Percentiles rank a stretch among this genome's conserved stretches.
Evolutionary conservation across 257 asterid genomes (phyloP).

Genomic region (Thymus mandschuricus): DNA sequence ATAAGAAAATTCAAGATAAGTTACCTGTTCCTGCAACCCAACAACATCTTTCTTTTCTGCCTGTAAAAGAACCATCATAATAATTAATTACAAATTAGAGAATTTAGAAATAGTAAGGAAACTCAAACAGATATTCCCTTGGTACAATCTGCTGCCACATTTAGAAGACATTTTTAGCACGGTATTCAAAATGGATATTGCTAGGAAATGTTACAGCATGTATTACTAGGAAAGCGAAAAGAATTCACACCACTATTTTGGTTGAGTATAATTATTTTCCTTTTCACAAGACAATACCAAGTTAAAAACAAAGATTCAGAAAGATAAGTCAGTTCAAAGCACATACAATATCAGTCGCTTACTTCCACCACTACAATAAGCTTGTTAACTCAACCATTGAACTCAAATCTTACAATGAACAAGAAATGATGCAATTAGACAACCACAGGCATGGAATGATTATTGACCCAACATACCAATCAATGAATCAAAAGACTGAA

Average conservation of each 20-base stretch:
- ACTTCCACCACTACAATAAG: constrained; percentile 7
- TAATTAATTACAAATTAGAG: constrained; percentile 13
- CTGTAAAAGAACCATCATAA: constrained; percentile 42
- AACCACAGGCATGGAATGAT: not conserved
- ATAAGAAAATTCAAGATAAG: constrained; percentile 5
- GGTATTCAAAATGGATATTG: not conserved
- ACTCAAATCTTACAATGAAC: too few species aligned
- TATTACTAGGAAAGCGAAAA: constrained; percentile 8
- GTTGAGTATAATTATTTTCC: not conserved
- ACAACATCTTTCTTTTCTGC: constrained; percentile 78
- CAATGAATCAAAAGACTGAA: not conserved
- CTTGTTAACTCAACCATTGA: not conserved
- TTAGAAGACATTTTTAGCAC: constrained; percentile 9
- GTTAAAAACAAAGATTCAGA: too few species aligned
- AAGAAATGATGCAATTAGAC: not conserved
- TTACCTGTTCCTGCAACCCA: constrained; percentile 91
- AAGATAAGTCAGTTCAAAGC: too few species aligned
- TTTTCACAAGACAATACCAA: not conserved
- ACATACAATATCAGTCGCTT: not conserved
- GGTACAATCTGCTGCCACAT: constrained; percentile 13
- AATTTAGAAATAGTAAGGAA: constrained; percentile 4
- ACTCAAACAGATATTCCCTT: constrained; percentile 1
- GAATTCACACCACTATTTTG: not conserved
- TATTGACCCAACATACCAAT: constrained; percentile 18
- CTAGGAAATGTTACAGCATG: constrained; percentile 10